Conservation (phyloP, 768 basidiomycete species). For the Lyophyllum decastes region DNA sequence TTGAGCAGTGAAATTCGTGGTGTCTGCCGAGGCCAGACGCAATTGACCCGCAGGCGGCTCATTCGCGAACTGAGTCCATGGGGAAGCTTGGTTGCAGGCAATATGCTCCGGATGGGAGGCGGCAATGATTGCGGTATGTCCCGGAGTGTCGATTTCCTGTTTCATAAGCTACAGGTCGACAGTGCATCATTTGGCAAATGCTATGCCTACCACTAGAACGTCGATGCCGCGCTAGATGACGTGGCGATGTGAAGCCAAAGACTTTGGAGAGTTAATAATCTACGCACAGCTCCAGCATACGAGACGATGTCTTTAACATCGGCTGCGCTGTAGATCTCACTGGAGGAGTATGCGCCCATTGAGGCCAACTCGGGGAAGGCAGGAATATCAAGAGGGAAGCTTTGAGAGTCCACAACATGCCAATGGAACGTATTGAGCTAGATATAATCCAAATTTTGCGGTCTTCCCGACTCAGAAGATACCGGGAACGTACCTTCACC, state of each 20-base stretch:
- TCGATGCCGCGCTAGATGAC: conserved; percentile 70
- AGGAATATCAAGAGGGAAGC: conserved; percentile 68
- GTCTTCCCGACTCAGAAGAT: too few species aligned
- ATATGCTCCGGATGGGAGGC: conserved; percentile 71
- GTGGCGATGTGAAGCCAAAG: neutral
- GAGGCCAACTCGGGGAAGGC: conserved; percentile 61
- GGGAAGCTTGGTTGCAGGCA: conserved; percentile 60
- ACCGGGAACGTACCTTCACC: conserved; percentile 54
- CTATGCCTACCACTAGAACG: conserved; percentile 52
- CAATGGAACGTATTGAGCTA: conserved; percentile 78
- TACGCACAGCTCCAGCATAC: conserved; percentile 65
- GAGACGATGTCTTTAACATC: conserved; percentile 61
- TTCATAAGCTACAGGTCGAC: conserved; percentile 38
- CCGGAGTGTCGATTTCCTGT: conserved; percentile 83
- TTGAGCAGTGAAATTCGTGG: conserved; percentile 56
- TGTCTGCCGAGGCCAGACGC: conserved; percentile 63
- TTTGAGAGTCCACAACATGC: conserved; percentile 82
- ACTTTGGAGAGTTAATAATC: conserved; percentile 19
- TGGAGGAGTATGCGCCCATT: conserved; percentile 67
- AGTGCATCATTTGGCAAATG: conserved; percentile 19
- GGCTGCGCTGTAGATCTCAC: conserved; percentile 48
- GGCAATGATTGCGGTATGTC: conserved; percentile 72
- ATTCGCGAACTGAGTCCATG: conserved; percentile 62
- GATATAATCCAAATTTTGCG: conserved; percentile 22
- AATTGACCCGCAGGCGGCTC: conserved; percentile 87